Evolutionary conservation across 345 rosid species (phyloP), one percentile per base, ranked within the genome.

Genomic region (Eucalyptus regnans): DNA sequence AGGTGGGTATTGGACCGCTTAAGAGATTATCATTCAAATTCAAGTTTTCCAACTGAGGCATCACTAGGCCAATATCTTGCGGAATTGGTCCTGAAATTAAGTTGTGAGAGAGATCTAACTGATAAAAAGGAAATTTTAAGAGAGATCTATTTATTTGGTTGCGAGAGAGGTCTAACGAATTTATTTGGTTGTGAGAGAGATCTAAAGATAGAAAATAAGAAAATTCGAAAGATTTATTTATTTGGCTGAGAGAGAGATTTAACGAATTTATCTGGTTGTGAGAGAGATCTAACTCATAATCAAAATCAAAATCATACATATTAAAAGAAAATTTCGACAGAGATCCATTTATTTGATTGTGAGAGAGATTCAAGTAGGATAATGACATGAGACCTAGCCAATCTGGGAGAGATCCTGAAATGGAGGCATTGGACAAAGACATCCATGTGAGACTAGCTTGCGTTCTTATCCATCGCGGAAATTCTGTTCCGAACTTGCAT

Each of bases 21-120:
- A 88, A 80, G 12, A 2, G 23, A 50, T 88, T 83, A 9, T 60
- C 18, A 68, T 58, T 44, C 27, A 88, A 23, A 60, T 7, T 46
- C 81, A 88, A 41, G 0, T 0, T 52, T 3, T 0, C 0, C 37
- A 51, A 16, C 0, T 0, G 0, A 15, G 22, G 7, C 15, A 66
- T 8, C 1, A 0, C 7, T 17, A 17, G 12, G 33, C 16, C 23
- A 17, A 87, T 25, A 44, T 44, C 51, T 43, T 33, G 33, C 1
- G 37, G 27, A 56, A 58, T 46, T 20, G 31, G 22, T 22, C 81
- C 88, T 49, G 33, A 37, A 8, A 62, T 62, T 27, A 68, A 68
- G 80, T 62, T 87, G 23, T 4, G 11, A 31, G 66, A 79, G 58
- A 80, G 68, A 46, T 88, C 86, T 37, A 80, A 8, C 2, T 0